These are phyloP conservation scores for Tetrahymena borealis DNA, from an alignment of 73 alveolate genomes.

Conservation along the genomic window DNA sequence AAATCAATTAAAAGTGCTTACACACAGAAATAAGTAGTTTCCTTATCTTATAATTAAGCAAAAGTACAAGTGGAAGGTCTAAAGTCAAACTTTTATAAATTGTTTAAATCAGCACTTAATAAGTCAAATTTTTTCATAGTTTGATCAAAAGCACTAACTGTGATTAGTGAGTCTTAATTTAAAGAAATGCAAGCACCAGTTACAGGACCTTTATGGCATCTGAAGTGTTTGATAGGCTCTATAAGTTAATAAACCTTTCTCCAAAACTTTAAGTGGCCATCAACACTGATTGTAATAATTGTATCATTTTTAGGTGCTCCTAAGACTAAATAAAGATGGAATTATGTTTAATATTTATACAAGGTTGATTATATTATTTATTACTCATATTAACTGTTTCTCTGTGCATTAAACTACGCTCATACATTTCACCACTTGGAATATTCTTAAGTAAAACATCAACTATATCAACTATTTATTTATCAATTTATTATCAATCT, in stretches of 20 bases:
- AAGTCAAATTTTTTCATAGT: slow-evolving; percentile 80
- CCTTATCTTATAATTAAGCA: slow-evolving; percentile 39
- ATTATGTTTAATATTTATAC: not conserved
- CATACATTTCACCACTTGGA: slow-evolving; percentile 71
- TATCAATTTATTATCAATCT: not conserved
- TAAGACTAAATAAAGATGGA: slow-evolving; percentile 8
- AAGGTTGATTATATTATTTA: not conserved
- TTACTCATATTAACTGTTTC: slow-evolving; percentile 53
- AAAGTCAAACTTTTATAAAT: slow-evolving; percentile 62
- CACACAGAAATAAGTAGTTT: slow-evolving; percentile 2
- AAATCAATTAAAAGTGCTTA: not conserved
- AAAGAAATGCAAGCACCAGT: slow-evolving; percentile 64
- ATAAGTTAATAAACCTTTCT: slow-evolving; percentile 73
- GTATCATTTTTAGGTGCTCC: slow-evolving; percentile 58
- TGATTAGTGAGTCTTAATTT: slow-evolving; percentile 61
- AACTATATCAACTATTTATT: not conserved
- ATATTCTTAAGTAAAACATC: slow-evolving; percentile 33
- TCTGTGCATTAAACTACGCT: slow-evolving; percentile 66
- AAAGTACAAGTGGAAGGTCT: slow-evolving; percentile 71
- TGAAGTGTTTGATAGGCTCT: slow-evolving; percentile 78
- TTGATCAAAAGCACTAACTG: slow-evolving; percentile 72
- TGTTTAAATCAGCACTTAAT: slow-evolving; percentile 66
- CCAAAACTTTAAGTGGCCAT: slow-evolving; percentile 89
- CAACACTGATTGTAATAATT: slow-evolving; percentile 76
- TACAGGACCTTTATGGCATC: slow-evolving; percentile 76